Evolutionary conservation across 345 rosid genomes (phyloP).

Genomic region (Gossypium anomalum): DNA sequence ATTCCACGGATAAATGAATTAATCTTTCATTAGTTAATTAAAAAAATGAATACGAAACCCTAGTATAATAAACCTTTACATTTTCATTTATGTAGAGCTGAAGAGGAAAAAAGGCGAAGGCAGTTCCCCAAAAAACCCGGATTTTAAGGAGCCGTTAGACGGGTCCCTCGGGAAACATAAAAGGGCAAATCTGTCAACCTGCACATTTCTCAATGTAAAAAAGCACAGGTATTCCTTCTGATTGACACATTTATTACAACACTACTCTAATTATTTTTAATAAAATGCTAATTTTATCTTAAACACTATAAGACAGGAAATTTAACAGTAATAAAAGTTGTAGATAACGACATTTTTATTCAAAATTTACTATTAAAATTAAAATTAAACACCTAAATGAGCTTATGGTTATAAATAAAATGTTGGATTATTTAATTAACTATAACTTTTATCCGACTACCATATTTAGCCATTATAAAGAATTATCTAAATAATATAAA

Average conservation of each 20-base stretch:
- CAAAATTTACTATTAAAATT: not conserved
- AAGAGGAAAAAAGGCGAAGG: not conserved
- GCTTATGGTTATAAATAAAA: too few relatives aligned
- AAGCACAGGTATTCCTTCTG: not conserved
- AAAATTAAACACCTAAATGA: not conserved
- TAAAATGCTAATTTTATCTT: not conserved
- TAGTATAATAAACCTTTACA: not conserved
- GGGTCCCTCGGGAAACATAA: slow-evolving; percentile 10
- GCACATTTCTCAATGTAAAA: slow-evolving; percentile 7
- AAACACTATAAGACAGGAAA: not conserved
- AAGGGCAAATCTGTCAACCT: slow-evolving; percentile 18
- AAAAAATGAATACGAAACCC: not conserved
- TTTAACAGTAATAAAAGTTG: not conserved
- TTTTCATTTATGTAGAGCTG: not conserved
- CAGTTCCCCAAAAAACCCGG: slow-evolving; percentile 16
- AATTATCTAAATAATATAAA: too few relatives aligned
- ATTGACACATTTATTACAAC: not conserved
- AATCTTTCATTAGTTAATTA: too few relatives aligned
- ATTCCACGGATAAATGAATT: too few relatives aligned
- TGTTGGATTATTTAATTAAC: too few relatives aligned
- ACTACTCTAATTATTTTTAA: too few relatives aligned
- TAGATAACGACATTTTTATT: not conserved
- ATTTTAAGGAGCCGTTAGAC: slow-evolving; percentile 29
- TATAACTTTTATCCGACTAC: too few relatives aligned
- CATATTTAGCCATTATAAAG: too few relatives aligned